Conservation (phyloP, 2,329 filamentous ascomycete species). For the Fusarium subtropicale region DNA sequence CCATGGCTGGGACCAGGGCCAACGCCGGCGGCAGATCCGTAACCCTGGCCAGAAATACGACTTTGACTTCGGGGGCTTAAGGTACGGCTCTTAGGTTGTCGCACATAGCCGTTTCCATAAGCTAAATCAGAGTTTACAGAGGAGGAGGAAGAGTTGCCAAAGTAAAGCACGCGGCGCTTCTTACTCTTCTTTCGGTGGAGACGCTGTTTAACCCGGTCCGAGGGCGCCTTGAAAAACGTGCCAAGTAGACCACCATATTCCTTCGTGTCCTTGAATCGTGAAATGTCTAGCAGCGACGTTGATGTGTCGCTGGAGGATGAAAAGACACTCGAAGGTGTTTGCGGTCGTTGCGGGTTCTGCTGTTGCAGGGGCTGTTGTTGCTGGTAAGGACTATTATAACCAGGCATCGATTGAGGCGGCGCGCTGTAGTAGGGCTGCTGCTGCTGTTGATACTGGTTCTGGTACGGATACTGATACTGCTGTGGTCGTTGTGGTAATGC, state of each 20-base stretch:
- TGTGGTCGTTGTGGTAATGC: constrained; percentile 28
- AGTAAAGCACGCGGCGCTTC: constrained; percentile 66
- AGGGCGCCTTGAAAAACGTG: constrained; percentile 72
- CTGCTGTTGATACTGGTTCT: constrained; percentile 29
- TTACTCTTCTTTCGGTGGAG: constrained; percentile 56
- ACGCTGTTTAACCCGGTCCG: constrained; percentile 58
- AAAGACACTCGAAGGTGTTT: constrained; percentile 52
- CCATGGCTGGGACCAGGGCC: constrained; percentile 27
- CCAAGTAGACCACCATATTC: constrained; percentile 67
- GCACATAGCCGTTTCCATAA: constrained; percentile 71
- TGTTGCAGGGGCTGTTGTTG: constrained; percentile 35
- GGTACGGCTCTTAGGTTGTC: constrained; percentile 51
- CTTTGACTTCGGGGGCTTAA: constrained; percentile 45
- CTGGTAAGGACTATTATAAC: constrained; percentile 34
- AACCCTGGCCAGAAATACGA: constrained; percentile 34
- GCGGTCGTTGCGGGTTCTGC: constrained; percentile 42
- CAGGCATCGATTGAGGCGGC: constrained; percentile 34
- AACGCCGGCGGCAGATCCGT: constrained; percentile 18
- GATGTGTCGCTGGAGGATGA: constrained; percentile 64
- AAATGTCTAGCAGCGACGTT: constrained; percentile 74
- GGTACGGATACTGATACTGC: constrained; percentile 22
- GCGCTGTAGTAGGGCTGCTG: constrained; percentile 35
- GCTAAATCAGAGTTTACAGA: constrained; percentile 76
- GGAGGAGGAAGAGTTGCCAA: constrained; percentile 73
- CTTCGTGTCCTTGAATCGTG: constrained; percentile 61